These are phyloP conservation scores for Albophoma yamanashiensis DNA, from an alignment of 2,329 filamentous ascomycete species.

Conservation along the genomic window DNA sequence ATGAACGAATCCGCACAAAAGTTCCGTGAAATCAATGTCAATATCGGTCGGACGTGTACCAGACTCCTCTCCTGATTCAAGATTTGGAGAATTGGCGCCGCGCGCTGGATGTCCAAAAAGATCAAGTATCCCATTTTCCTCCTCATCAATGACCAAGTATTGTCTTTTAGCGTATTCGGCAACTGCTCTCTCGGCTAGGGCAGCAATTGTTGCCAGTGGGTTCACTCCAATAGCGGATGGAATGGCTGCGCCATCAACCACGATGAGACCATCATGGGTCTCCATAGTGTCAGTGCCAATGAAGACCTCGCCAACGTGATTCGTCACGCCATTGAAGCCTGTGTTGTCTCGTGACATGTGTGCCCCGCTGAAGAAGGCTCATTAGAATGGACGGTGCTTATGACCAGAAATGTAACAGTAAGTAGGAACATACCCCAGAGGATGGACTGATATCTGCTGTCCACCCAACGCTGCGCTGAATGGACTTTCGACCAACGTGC, in stretches of 20 bases:
- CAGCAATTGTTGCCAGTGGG: slow-evolving; percentile 58
- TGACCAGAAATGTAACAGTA: not conserved
- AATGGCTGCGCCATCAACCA: slow-evolving; percentile 51
- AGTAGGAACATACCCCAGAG: slow-evolving; percentile 33
- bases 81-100: slow-evolving; percentile 3
- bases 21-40: slow-evolving; percentile 51
- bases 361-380: slow-evolving; percentile 36
- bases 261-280: slow-evolving; percentile 45
- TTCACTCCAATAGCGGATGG: slow-evolving; percentile 55
- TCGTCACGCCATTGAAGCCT: slow-evolving; percentile 45
- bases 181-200: slow-evolving; percentile 54
- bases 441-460: slow-evolving; percentile 54
- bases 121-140: slow-evolving; percentile 37
- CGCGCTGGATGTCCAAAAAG: slow-evolving; percentile 42
- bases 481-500: slow-evolving; percentile 48
- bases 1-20: slow-evolving; percentile 53
- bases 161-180: slow-evolving; percentile 33
- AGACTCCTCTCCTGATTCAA: not conserved
- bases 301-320: slow-evolving; percentile 52
- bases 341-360: slow-evolving; percentile 51
- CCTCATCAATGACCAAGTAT: slow-evolving; percentile 31
- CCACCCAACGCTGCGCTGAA: slow-evolving; percentile 44
- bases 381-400: not conserved
- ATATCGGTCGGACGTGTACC: slow-evolving; percentile 22
- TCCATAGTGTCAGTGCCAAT: slow-evolving; percentile 35